Evolutionary conservation across 2,329 filamentous ascomycete genomes (phyloP).

Genomic region (Penicillium griseofulvum): DNA sequence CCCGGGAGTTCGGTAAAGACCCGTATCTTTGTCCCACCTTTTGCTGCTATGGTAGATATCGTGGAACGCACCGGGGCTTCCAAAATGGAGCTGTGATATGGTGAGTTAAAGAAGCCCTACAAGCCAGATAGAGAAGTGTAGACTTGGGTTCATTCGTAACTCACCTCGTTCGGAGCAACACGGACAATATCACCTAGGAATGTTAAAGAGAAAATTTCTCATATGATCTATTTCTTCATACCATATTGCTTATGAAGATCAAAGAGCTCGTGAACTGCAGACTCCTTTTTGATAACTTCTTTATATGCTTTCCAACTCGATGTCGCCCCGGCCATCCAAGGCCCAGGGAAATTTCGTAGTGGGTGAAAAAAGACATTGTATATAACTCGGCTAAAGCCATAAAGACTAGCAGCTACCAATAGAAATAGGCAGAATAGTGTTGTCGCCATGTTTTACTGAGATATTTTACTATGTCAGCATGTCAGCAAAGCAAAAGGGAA

Average conservation of each 20-base stretch:
- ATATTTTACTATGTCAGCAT: background rate
- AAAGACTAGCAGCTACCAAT: background rate
- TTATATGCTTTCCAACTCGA: slow-evolving; percentile 14
- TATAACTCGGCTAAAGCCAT: background rate
- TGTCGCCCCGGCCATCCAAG: slow-evolving; percentile 10
- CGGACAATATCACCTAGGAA: slow-evolving; percentile 1
- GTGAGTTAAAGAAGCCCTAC: background rate
- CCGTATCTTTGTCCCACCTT: slow-evolving; percentile 12
- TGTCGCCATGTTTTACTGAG: background rate
- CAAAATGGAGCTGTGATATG: slow-evolving; percentile 8
- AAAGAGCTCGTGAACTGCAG: slow-evolving; percentile 3
- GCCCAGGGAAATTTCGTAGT: slow-evolving; percentile 13
- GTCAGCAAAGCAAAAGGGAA: background rate
- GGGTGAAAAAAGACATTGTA: slow-evolving; percentile 13
- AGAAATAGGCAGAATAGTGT: background rate
- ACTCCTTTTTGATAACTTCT: slow-evolving; percentile 10
- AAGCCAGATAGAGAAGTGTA: background rate
- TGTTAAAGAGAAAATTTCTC: background rate
- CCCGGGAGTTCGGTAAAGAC: slow-evolving; percentile 10
- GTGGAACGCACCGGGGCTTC: slow-evolving; percentile 8
- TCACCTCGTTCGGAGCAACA: background rate
- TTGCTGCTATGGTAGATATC: slow-evolving; percentile 13
- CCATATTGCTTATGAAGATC: background rate
- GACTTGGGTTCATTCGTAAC: background rate
- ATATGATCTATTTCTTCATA: background rate